Evolutionary conservation across 177 flowering plant genomes (phyloP).

Genomic region (Tripterygium wilfordii): DNA sequence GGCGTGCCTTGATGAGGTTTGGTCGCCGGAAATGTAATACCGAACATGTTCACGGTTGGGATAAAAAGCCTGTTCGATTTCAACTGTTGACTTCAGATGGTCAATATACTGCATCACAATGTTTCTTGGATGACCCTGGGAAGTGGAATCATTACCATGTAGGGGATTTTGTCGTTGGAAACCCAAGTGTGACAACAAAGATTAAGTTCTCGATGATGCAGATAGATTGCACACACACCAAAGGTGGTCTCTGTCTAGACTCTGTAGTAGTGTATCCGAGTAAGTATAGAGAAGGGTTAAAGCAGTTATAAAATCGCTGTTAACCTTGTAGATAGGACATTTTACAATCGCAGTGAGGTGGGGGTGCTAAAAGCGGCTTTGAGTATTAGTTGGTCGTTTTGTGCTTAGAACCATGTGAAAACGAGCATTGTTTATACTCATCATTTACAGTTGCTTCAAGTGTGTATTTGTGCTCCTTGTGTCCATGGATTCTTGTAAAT

Average conservation of each 20-base stretch:
- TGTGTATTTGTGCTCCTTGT: no score
- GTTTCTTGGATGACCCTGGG: conserved; percentile 57
- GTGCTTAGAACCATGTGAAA: not conserved
- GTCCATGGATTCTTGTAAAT: no score
- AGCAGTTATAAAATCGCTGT: conserved; percentile 26
- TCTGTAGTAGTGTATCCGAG: conserved; percentile 66
- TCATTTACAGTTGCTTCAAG: no score
- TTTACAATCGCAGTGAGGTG: conserved; percentile 1
- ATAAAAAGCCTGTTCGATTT: conserved; percentile 70
- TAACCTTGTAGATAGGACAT: conserved; percentile 4
- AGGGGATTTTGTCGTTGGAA: conserved; percentile 63
- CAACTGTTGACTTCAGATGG: conserved; percentile 76
- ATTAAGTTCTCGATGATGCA: conserved; percentile 86
- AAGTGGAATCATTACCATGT: conserved; percentile 67
- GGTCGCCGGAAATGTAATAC: conserved; percentile 73
- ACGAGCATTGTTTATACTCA: no score
- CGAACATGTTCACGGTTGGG: conserved; percentile 93
- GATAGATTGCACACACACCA: conserved; percentile 96
- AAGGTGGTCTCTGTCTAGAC: conserved; percentile 90
- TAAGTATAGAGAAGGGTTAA: conserved; percentile 37
- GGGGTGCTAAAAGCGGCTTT: not conserved
- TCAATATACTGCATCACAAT: conserved; percentile 57
- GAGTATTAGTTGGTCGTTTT: not conserved
- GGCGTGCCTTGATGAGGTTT: conserved; percentile 54
- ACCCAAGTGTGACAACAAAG: conserved; percentile 29